Base-by-base conservation (phyloP, 31 red algal species). In the Endocladia muricata region DNA sequence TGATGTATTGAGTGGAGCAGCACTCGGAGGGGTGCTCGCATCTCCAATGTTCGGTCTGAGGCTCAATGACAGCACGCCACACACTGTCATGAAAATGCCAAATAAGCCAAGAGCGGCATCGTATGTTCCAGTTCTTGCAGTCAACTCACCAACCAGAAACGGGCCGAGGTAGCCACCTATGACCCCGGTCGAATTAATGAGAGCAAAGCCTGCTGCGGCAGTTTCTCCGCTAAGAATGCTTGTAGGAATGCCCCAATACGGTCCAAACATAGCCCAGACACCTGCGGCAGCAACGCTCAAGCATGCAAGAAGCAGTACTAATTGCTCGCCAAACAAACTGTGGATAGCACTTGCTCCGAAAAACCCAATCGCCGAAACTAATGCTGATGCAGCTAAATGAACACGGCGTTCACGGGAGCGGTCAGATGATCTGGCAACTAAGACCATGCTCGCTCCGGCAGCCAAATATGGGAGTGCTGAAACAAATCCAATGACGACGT, bases 201-300 rank as follows among this genome's bases (percentile, higher is more conserved):
- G 65, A 19, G 84, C 84, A 73, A 88, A 88, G 28, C 75, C 84
- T 0, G 84, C 74, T 9, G 84, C 84, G 17, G 84, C 84, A 17
- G 84, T 88, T 72, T 88, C 84, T 0, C 84, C 84, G 57, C 75
- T 79, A 28, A 88, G 55, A 48, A 79, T 79, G 37, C 75, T 79
- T 3, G 84, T 88, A 8, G 84, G 84, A 51, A 88, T 74, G n/a
- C 66, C 84, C 84, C 84, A 88, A 55, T 88, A 88, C 3, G 84
- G 84, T 37, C 84, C 84, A 39, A 79, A 88, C 75, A 88, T 78
- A 22, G 84, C 74, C 84, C 84, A 88, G 32, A 78, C 74, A 15
- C 84, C 84, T 5, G 74, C 63, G 9, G 84, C 84, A 17, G 84
- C 84, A 13, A 88, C 17, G 37, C 75, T 79, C 41, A 88, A 68